Base-by-base conservation (phyloP, 1,284 basidiomycete species). In the Cutaneotrichosporon daszewskae region DNA sequence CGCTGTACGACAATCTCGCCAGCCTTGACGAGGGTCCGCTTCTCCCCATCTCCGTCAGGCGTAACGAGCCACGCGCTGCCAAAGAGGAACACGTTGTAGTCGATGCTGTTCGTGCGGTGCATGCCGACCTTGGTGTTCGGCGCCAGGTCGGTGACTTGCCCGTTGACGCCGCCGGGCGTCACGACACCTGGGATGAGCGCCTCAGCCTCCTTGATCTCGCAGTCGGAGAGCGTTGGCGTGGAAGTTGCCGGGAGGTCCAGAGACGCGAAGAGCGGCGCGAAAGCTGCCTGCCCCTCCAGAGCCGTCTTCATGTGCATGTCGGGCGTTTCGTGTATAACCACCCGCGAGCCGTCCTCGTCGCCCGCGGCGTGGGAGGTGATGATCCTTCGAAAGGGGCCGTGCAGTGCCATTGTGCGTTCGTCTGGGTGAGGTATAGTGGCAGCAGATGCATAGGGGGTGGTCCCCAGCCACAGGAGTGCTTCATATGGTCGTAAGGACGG, bases 1-100 rank as follows among this genome's bases (percentile, higher is more conserved):
- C 60, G 53, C 53, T 71, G 69, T 3, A 71, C 54, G 5, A 69
- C 66, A 6, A 69, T 39, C 36, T 69, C 63, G 22, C 67, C 69
- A 10, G 59, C 57, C 18, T 48, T 55, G 2, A 68, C 58, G 47
- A 45, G 31, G 26, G 58, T 68, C 43, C 55, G 49, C 18, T 45
- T 44, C 12, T 51, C 60, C 29, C 53, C 55, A 25, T 43, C 49
- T 12, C 40, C 49, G 22, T 43, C 43, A 0, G 66, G 66, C 0
- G 60, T 60, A 32, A 69, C 58, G 31, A 68, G 37, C 16, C 33
- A 57, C 7, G 52, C 63, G 23, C 44, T 50, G 0, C 69, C 69
- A 4, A 49, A 11, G 6, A 67, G 17, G 23, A 68, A 46, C 39
- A 69, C 57, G 45, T 69, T 69, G 43, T 69, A 49, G 47, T 71